Evolutionary conservation across 1,284 basidiomycete genomes (phyloP), one percentile per base, ranked within the genome.

Genomic region (Naganishia liquefaciens): DNA sequence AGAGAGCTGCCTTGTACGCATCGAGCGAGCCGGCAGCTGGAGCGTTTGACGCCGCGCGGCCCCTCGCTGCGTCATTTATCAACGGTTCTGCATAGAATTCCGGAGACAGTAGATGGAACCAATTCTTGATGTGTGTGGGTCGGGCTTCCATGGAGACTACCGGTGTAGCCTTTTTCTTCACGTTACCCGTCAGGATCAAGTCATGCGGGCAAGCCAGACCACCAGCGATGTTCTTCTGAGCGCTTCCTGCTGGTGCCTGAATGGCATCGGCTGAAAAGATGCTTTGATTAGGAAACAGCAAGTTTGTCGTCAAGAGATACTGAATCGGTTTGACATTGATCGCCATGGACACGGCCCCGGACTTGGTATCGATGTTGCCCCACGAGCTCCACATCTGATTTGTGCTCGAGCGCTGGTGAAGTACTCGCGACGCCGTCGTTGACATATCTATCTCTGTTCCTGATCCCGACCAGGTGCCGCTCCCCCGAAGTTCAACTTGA

Each of bases 261-360:
- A 53, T 21, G 13, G 51, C 28, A 53, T 53, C 51, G n/a, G 51
- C 28, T 3, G 27, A 33, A 33, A 53, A 53, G 51, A 53, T 33
- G 30, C 39, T 27, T 30, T 30, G 28, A n/a, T 33, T 33, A 5
- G 51, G 51, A 19, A 53, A 53, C 28, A 53, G 30, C 51, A 53
- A 33, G 51, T 53, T 53, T 27, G 51, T 53, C 10, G 28, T 33
- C 9, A 53, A 33, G 13, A 53, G 33, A 21, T 53, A 53, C 42
- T 44, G 42, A 44, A 44, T 44, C 42, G 42, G 42, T 15, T 44
- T 44, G 42, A 44, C 42, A n/a, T 44, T 44, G 5, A n/a, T 19
- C 42, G 42, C 13, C 5, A 44, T 15, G 15, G 42, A 5, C 42
- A 44, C 42, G 42, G 42, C 17, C 5, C 17, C 17, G 21, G 42